Base-by-base conservation (phyloP, 176 grass and related monocot genomes). In the Urochloa ruziziensis region DNA sequence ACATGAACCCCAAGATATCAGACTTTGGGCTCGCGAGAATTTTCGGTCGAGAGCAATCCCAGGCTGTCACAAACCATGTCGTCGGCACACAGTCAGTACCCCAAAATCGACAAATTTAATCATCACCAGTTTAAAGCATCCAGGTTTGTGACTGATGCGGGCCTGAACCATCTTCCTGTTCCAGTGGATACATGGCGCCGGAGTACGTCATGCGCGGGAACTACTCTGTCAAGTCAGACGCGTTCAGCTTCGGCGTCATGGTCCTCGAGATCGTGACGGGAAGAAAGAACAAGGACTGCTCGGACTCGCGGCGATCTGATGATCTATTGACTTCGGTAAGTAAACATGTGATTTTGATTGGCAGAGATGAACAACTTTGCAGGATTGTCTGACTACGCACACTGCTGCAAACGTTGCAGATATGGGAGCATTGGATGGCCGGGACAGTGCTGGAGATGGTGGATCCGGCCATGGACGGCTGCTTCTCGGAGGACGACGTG, bases 1-100 rank as follows among this genome's bases (percentile, higher is more conserved):
- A 85, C 58, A 88, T 90, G 82, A 89, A 80, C 64, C 90, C 93
- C 5, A 95, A 95, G 77, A 96, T 96, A 1, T 86, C 90, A 0
- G 93, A 92, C 36, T 95, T 95, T 11, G 88, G 93, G 12, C 40
- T 92, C 0, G 93, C 90, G 11, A 79, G 83, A 24, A 49, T 91
- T 14, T 88, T 92, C 60, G 23, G 53, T 2, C 13, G 72, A 16
- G 90, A 95, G 42, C 85, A 90, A 52, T 88, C 64, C 1, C 79
- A 81, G 21, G 85, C 35, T 8, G 16, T 91, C 35, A 92, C 90
- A 0, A 65, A n/a, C 32, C 29, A 34, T 65, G 75, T 95, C 12
- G 34, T 88, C 2, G 90, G 93, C 4, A 95, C 93, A 61, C 82
- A 78, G 90, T 95, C 18, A 92, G 90, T 90, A 37, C 33, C 48